A percentile compares a stretch with the other conserved stretches of the same genome.
Conservation (phyloP, 768 basidiomycete species). For the Gloeopeniophorella convolvens region DNA sequence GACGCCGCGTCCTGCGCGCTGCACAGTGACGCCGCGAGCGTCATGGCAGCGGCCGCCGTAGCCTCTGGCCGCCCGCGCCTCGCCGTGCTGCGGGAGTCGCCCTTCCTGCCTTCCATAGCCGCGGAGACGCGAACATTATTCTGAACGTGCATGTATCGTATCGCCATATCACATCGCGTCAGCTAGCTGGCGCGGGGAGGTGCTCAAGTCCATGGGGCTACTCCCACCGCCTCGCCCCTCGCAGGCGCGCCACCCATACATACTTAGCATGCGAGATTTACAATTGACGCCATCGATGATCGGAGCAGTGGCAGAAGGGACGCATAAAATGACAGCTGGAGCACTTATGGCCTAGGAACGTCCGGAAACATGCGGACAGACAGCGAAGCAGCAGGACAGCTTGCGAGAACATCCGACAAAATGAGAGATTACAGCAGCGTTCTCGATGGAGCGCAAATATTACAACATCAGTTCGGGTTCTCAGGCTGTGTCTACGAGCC, state of each 20-base stretch:
- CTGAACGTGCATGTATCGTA: background rate
- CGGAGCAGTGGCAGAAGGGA: no score
- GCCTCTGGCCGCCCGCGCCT: constrained; percentile 21
- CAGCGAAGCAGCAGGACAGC: no score
- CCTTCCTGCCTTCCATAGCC: constrained; percentile 28
- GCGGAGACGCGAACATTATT: constrained; percentile 11
- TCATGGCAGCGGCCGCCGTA: constrained; percentile 27
- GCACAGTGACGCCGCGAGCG: constrained; percentile 26
- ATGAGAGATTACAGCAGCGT: background rate
- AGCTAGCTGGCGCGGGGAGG: no score
- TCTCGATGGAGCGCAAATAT: background rate
- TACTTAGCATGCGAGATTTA: no score
- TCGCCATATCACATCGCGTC: background rate
- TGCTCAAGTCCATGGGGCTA: no score
- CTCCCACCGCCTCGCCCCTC: no score
- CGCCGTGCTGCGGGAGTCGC: constrained; percentile 26
- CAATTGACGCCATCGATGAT: no score
- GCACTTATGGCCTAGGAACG: no score
- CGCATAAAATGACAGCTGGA: no score
- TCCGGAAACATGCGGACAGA: no score
- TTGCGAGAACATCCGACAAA: no score
- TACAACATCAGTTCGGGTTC: background rate
- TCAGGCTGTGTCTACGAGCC: constrained; percentile 1
- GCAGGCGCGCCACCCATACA: no score
- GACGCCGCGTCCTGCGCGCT: background rate